Conservation (phyloP, 352 stramenopile species). For the Phytophthora podocarpi region DNA sequence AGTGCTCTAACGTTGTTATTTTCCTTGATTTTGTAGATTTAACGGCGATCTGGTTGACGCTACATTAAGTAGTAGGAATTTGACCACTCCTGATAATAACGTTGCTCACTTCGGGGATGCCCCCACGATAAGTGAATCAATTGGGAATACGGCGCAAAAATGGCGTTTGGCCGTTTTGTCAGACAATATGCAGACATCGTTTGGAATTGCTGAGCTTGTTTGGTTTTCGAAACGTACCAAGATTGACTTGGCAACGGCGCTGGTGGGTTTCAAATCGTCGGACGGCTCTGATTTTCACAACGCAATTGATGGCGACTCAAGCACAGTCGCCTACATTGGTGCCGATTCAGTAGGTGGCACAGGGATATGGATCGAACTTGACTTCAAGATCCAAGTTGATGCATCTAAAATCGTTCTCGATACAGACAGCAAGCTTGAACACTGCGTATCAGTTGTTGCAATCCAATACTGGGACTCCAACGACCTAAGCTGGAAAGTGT, state of each 20-base stretch:
- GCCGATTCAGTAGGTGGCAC: neutral
- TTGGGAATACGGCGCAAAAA: neutral
- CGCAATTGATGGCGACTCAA: constrained; percentile 32
- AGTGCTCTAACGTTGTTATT: neutral
- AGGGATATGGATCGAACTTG: constrained; percentile 36
- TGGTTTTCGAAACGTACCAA: constrained; percentile 35
- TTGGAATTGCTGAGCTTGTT: constrained; percentile 35
- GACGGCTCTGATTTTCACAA: constrained; percentile 22
- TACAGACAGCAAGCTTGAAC: constrained; percentile 11
- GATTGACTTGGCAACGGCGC: constrained; percentile 15
- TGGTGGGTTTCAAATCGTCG: constrained; percentile 16
- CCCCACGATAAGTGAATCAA: constrained; percentile 16
- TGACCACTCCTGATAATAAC: neutral
- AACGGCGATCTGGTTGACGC: constrained; percentile 16
- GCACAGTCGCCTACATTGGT: constrained; percentile 23
- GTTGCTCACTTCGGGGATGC: constrained; percentile 2
- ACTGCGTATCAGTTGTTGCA: constrained; percentile 23
- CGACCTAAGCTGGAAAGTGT: constrained; percentile 11
- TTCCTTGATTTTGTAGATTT: constrained; percentile 12
- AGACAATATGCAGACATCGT: constrained; percentile 6
- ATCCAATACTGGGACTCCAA: constrained; percentile 36
- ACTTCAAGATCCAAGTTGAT: constrained; percentile 26
- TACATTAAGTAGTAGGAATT: neutral
- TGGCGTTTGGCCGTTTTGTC: constrained; percentile 35
- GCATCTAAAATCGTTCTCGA: constrained; percentile 39